phyloP scores from a whole-genome alignment of 2,329 filamentous ascomycete species.

The Trichoderma gracile region DNA sequence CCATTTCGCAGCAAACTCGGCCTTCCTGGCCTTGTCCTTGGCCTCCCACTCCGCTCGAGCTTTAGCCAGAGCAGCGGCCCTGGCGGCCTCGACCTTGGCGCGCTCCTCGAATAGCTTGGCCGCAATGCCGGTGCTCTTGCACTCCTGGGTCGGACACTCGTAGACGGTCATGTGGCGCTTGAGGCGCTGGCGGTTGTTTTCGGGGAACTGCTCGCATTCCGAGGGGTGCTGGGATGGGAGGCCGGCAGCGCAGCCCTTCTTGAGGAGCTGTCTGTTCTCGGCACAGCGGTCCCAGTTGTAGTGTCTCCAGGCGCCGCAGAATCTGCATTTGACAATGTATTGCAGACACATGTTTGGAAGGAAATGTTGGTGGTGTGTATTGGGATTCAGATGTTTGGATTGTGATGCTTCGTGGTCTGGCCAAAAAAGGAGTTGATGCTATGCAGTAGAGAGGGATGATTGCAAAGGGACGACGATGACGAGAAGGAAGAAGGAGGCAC shows the following conservation, averaged over 20 bases:
- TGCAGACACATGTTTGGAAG: slow-evolving; percentile 12
- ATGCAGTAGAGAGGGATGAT: neutral
- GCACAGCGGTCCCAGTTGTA: slow-evolving; percentile 24
- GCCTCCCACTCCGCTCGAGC: slow-evolving; percentile 16
- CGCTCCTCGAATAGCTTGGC: slow-evolving; percentile 18
- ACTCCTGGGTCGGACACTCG: slow-evolving; percentile 22
- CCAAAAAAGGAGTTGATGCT: neutral
- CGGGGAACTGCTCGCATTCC: slow-evolving; percentile 19
- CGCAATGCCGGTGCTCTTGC: slow-evolving; percentile 23
- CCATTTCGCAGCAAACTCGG: slow-evolving; percentile 19
- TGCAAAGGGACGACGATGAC: too few relatives aligned
- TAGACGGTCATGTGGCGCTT: slow-evolving; percentile 20
- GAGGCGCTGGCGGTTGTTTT: slow-evolving; percentile 8
- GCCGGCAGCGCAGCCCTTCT: slow-evolving; percentile 15
- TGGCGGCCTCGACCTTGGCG: slow-evolving; percentile 13
- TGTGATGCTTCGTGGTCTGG: slow-evolving; percentile 29
- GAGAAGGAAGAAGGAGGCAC: neutral
- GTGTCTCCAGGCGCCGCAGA: slow-evolving; percentile 20
- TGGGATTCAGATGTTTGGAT: slow-evolving; percentile 22
- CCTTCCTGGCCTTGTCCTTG: slow-evolving; percentile 17
- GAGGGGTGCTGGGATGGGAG: slow-evolving; percentile 10
- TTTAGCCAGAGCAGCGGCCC: slow-evolving; percentile 8
- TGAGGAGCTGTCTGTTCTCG: neutral
- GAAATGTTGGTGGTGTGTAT: neutral
- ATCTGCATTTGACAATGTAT: slow-evolving; percentile 20